Evolutionary conservation across 176 grass and related monocot genomes (phyloP), one percentile per base, ranked within the genome.

Genomic region (Sorghum bicolor): DNA sequence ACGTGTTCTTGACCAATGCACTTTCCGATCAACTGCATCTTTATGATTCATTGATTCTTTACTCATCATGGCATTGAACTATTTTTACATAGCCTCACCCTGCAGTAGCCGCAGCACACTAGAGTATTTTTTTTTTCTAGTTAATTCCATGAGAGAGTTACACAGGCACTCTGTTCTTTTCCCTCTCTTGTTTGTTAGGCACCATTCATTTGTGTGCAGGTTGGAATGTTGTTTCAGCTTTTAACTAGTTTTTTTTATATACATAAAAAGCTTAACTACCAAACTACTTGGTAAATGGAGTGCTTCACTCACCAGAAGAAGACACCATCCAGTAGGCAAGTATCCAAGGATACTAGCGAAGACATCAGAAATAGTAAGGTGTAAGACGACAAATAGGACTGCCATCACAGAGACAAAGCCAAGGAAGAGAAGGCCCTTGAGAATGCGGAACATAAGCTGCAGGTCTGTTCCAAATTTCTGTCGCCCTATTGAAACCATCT

Each of bases 391-490:
- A 69, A 99, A 99, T 16, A 99, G 82, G 22, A 99, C 89, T 0
- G 91, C 92, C 87, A 96, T 86, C 55, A 99, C 91, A 24, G 81
- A 92, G 34, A 99, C 32, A 48, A 99, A 96, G 11, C 91, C 96
- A 67, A 96, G 88, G 81, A 99, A 99, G 33, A 99, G 86, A 82
- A 99, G 88, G 50, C 87, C 93, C 80, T 99, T 98, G 31, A 99
- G 91, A 74, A 99, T 88, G 37, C 96, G 91, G 79, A 99, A 99
- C 96, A 94, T 96, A 37, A 96, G 91, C 88, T 96, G 93, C 39
- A 93, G 80, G 48, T 94, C 92, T 22, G 80, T 88, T 38, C 86
- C 88, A 77, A 97, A 94, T 81, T 38, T 89, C 41, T 77, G 82
- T 58, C 91, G 82, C 29, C 91, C 94, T 84, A 97, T 88, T 45